Base-by-base conservation (phyloP, 805 yeast species). In the Sugiyamaella qingdaonensis region DNA sequence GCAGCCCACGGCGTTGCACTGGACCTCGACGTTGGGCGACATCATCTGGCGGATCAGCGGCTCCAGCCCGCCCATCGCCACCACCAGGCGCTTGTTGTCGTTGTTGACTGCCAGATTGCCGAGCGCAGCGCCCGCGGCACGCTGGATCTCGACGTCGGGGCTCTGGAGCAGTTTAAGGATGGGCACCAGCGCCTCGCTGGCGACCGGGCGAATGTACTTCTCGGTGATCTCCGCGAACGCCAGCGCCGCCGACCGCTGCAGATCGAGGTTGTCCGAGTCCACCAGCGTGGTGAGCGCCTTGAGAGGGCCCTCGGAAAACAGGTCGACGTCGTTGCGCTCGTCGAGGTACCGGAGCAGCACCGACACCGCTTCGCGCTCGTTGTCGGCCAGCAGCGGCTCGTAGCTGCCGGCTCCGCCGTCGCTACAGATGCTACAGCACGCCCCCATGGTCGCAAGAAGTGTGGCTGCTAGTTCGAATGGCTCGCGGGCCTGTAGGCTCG, bases 161-260 rank as follows among this genome's bases (percentile, higher is more conserved):
- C 87, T 81, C 68, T 92, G 96, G 59, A 94, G 75, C 48, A 94
- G 77, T 46, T 89, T 87, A 56, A 94, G 76, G 41, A 94, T 91
- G 48, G 98, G 99, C 69, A 94, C 97, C 60, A 94, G 75, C 2
- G 92, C 97, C 60, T 89, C 95, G 54, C 95, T 78, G 62, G 86
- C 85, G 33, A 94, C 98, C 39, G 92, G 86, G 58, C 94, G 80
- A 36, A 90, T 95, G 66, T 90, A 72, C 68, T 94, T 94, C 67
- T 94, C 99, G 36, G 99, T 94, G 53, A 94, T 92, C 69, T 94
- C 99, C 13, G 98, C 98, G 76, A 94, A 94, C 5, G 99, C 98
- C 58, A 94, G 78, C 5, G 99, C 98, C 2, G 99, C 99, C 67
- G 95, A 86, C 67, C 98, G 82, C 71, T 92, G 98, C 53, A 94